Base-by-base conservation (phyloP, 768 basidiomycete species). In the Cystoderma amianthinum region DNA sequence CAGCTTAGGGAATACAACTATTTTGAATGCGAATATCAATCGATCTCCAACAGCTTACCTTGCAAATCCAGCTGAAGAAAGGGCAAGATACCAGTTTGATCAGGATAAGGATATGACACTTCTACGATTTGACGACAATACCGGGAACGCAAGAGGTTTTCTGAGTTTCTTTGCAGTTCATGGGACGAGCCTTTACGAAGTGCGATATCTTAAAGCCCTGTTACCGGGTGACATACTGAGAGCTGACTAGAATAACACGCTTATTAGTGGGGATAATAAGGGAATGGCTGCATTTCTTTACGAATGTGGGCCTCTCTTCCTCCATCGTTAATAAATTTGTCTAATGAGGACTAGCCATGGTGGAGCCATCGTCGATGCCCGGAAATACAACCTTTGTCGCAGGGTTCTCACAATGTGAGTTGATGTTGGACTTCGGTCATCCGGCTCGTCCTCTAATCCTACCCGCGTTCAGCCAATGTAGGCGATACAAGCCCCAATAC, bases 271-370 rank as follows among this genome's bases (percentile, higher is more conserved):
- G 2, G 87, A 89, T 59, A 89, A 89, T 65, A 89, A 90, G 57
- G 87, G 87, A 30, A 87, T 89, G 84, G 85, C 86, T 2, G 85
- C 85, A 5, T 82, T 75, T 57, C 55, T 88, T 13, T 90, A 85
- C 45, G 87, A 89, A 69, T 63, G 82, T 82, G 44, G 38, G 71
- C 42, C 1, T 38, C 42, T 40, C 24, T 13, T 6, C 20, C 17
- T n/a, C 20, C 37, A 39, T 18, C n/a, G 17, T 38, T 32, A 36
- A 13, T 38, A 6, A 21, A 19, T 28, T 32, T 19, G 21, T 25
- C n/a, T 16, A 21, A 30, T 21, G 24, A 36, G 33, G 30, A 39
- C 32, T 49, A 85, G 81, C 79, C 15, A 71, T 66, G 40, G 68
- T 77, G 0, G 83, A 87, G 52, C 85, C 85, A 2, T 54, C 67